Evolutionary conservation across 2,329 filamentous ascomycete genomes (phyloP).

Genomic region (Aspergillus transmontanensis): DNA sequence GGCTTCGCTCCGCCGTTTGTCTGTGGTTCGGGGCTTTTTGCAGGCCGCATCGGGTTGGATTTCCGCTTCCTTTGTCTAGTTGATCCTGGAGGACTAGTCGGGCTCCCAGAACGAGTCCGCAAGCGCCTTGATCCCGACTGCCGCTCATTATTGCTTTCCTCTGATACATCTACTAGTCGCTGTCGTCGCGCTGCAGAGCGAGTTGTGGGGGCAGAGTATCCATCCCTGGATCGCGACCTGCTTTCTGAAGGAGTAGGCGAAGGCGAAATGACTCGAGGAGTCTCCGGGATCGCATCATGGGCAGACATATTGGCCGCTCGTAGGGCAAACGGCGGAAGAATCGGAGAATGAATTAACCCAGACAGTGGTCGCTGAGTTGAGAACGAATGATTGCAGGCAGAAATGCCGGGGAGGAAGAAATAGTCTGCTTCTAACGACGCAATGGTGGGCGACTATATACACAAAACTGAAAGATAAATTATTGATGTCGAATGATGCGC

Average conservation of each 20-base stretch:
- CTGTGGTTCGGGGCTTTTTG: slow-evolving; percentile 41
- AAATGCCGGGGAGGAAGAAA: slow-evolving; percentile 24
- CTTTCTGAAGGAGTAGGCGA: slow-evolving; percentile 69
- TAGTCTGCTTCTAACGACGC: slow-evolving; percentile 25
- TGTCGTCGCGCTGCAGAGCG: slow-evolving; percentile 67
- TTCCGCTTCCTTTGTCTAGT: slow-evolving; percentile 53
- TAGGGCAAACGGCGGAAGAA: slow-evolving; percentile 54
- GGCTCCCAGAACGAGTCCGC: slow-evolving; percentile 62
- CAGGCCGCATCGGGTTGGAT: slow-evolving; percentile 43
- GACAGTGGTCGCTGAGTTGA: slow-evolving; percentile 24
- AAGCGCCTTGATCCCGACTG: slow-evolving; percentile 59
- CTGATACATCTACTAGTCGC: slow-evolving; percentile 52
- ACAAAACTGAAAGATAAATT: slow-evolving; percentile 9
- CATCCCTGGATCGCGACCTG: slow-evolving; percentile 53
- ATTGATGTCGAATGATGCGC: slow-evolving; percentile 8
- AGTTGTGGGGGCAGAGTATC: slow-evolving; percentile 74
- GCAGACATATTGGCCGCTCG: slow-evolving; percentile 45
- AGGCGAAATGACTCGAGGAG: slow-evolving; percentile 85
- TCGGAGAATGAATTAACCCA: slow-evolving; percentile 29
- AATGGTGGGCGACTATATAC: slow-evolving; percentile 37
- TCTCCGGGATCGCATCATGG: slow-evolving; percentile 67
- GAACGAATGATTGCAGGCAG: slow-evolving; percentile 24
- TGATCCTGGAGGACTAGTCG: slow-evolving; percentile 36
- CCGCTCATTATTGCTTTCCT: slow-evolving; percentile 52
- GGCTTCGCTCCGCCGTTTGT: slow-evolving; percentile 39